phyloP scores from a whole-genome alignment of 768 basidiomycete species.

The Leccinellum albellum region DNA sequence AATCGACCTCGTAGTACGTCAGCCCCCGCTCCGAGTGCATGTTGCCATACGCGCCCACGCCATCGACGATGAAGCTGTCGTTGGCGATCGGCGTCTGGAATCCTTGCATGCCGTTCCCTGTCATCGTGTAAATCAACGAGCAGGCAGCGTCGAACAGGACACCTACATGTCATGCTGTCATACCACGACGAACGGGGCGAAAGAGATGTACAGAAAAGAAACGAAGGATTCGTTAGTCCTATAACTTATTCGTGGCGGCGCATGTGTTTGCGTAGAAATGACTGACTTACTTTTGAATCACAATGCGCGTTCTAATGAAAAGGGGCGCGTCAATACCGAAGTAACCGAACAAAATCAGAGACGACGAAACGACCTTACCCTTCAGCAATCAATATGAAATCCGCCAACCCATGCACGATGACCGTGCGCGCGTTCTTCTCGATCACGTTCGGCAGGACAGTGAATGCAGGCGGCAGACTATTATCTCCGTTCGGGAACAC shows the following conservation, averaged over 20 bases:
- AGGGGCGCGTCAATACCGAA: no score
- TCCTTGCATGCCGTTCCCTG: slow-evolving; percentile 44
- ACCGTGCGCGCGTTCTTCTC: slow-evolving; percentile 69
- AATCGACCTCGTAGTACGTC: slow-evolving; percentile 61
- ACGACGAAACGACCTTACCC: slow-evolving; percentile 43
- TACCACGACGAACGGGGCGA: not conserved
- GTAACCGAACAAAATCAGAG: not conserved
- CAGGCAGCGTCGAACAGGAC: not conserved
- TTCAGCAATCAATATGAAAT: slow-evolving; percentile 71
- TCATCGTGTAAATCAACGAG: not conserved
- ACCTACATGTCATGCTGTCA: not conserved
- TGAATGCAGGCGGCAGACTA: slow-evolving; percentile 59
- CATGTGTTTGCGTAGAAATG: no score
- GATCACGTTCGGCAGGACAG: slow-evolving; percentile 70
- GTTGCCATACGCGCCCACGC: slow-evolving; percentile 62
- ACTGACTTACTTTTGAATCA: slow-evolving; percentile 57
- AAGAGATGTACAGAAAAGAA: not conserved
- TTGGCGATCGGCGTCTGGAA: slow-evolving; percentile 65
- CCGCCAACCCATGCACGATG: slow-evolving; percentile 68
- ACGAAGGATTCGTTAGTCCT: not conserved
- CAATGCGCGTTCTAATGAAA: slow-evolving; percentile 41
- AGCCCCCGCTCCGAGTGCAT: slow-evolving; percentile 65
- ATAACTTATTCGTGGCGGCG: not conserved
- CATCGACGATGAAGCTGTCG: slow-evolving; percentile 70
- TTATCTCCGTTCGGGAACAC: slow-evolving; percentile 63